Base-by-base conservation (phyloP, 2,329 filamentous ascomycete species). In the Acephala macrosclerotiorum region DNA sequence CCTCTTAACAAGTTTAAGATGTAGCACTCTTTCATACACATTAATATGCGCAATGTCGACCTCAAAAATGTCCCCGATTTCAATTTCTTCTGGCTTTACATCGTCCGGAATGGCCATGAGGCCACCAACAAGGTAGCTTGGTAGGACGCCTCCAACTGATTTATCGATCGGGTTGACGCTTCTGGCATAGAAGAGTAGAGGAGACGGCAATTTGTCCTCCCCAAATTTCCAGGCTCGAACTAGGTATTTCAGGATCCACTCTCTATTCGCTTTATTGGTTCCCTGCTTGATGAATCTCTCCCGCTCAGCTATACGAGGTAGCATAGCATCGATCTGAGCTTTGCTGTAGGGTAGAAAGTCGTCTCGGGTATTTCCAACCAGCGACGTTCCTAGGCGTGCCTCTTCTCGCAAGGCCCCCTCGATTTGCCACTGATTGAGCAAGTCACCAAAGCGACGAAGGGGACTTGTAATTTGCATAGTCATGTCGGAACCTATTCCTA, bases 351-450 rank as follows among this genome's bases (percentile, higher is more conserved):
- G 75, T 18, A 78, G 71, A 33, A 73, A 75, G 42, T 68, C 65
- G 11, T 75, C 70, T 11, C 61, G 66, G 3, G 62, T 75, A 65
- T 74, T 78, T 18, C 76, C 76, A 40, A 76, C 69, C 5, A 83
- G 76, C 26, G 76, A 76, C n/a, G 71, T 60, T 42, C 78, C 78
- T 11, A 71, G 71, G 45, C 74, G 76, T 38, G 73, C 68, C 75
- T 85, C 83, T 68, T 82, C 78, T 9, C 79, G 72, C 36, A 91
- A 77, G 11, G 86, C 83, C 2, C 84, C 84, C 72, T 89, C 84
- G 67, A 91, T 85, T 75, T 91, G 88, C 86, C 87, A 91, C 77
- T 91, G 88, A 1, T 85, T 82, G 36, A 91, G 74, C 56, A 91
- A 78, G 75, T 91, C 89, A 5, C 80, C 77, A 76, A 84, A 91